Conservation (phyloP, 345 rosid genomes). For the Gossypium raimondii region DNA sequence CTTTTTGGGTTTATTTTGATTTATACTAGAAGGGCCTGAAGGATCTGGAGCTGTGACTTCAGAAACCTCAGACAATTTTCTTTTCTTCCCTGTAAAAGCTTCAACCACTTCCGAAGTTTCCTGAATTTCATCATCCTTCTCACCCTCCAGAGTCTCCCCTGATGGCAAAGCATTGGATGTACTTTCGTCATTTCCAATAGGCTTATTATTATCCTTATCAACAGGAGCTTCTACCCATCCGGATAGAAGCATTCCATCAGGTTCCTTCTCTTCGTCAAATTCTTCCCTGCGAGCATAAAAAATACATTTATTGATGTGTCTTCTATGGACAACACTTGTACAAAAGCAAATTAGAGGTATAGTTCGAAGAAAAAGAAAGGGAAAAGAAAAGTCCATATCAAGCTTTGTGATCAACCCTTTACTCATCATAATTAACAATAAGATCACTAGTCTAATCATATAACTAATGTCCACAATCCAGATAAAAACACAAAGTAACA, state of each 20-base stretch:
- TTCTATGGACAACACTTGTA: not conserved
- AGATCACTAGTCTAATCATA: not conserved
- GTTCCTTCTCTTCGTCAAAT: conserved; percentile 93
- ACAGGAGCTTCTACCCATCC: conserved; percentile 78
- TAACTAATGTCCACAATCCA: not conserved
- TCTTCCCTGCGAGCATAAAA: conserved; percentile 53
- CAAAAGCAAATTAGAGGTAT: conserved; percentile 1
- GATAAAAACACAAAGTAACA: not conserved
- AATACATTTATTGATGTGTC: not conserved
- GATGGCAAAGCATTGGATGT: conserved; percentile 40
- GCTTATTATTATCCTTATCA: conserved; percentile 33
- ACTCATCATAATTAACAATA: not conserved
- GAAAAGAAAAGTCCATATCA: not conserved
- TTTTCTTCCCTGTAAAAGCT: conserved; percentile 45
- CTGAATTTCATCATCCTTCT: conserved; percentile 24
- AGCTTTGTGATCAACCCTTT: not conserved
- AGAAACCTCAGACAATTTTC: conserved; percentile 38
- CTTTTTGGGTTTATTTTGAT: conserved; percentile 39
- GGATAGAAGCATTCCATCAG: conserved; percentile 87
- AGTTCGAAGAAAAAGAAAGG: not conserved
- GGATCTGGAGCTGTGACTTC: conserved; percentile 16
- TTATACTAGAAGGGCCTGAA: conserved; percentile 22
- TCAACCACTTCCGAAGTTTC: conserved; percentile 35
- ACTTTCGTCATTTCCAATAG: conserved; percentile 47
- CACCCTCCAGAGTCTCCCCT: conserved; percentile 15